phyloP scores from a whole-genome alignment of 1,284 basidiomycete genomes.

The Pascua sp. region DNA sequence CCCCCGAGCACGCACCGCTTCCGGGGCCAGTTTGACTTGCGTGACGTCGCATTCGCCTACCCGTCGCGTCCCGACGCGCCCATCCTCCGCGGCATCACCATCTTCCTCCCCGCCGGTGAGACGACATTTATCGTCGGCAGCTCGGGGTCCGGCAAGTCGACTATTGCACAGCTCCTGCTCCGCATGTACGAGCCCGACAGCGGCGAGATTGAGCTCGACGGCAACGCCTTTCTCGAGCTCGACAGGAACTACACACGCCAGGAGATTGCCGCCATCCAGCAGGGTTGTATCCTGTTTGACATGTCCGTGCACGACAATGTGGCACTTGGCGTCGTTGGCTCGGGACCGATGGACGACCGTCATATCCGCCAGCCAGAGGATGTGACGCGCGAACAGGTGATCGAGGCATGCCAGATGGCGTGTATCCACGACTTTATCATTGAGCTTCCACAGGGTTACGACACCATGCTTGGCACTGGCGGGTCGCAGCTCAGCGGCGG shows the following conservation, averaged over 20 bases:
- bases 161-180: conserved; percentile 75
- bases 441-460: conserved; percentile 81
- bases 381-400: conserved; percentile 67
- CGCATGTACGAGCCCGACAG: conserved; percentile 66
- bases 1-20: conserved; percentile 53
- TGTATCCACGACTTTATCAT: conserved; percentile 83
- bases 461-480: conserved; percentile 70
- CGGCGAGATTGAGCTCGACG: conserved; percentile 73
- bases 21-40: conserved; percentile 73
- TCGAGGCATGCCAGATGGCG: conserved; percentile 76
- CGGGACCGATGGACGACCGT: conserved; percentile 47
- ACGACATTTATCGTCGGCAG: conserved; percentile 90
- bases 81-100: conserved; percentile 52
- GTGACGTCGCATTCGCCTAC: conserved; percentile 76
- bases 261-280: conserved; percentile 73
- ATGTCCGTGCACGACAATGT: conserved; percentile 84
- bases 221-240: conserved; percentile 70
- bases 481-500: conserved; percentile 83
- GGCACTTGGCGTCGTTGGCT: conserved; percentile 67
- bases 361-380: conserved; percentile 38
- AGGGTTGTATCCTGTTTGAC: conserved; percentile 75
- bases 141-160: conserved; percentile 90
- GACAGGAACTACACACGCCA: conserved; percentile 69
- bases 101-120: conserved; percentile 74
- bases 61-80: conserved; percentile 62